Evolutionary conservation across 768 basidiomycete genomes (phyloP), one percentile per base, ranked within the genome.

Genomic region (Amanita muscaria): DNA sequence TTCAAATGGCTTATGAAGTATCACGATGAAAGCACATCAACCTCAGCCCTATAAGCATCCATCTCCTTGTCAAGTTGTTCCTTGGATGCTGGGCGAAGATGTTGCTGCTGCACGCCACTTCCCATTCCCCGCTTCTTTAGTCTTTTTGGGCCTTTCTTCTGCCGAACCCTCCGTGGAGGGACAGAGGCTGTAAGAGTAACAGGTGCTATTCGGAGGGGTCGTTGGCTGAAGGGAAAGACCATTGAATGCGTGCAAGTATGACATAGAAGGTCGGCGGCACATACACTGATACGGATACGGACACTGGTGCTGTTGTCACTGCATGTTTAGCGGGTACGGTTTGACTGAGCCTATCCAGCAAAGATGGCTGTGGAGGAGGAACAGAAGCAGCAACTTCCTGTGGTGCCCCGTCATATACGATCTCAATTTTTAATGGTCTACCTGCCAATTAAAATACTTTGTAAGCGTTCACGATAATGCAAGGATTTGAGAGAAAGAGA

Each of bases 31-130:
- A 19, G 48, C 45, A 27, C 56, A 53, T 51, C 62, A 10, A 63
- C 66, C 9, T 60, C 64, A 16, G 83, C 79, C 40, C 73, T 72
- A 51, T 87, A 88, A 39, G 82, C 80, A 45, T 88, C 86, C 81
- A 88, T 87, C 59, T 88, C 85, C 57, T 73, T 69, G 58, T 88
- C 85, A 18, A 88, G 68, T 48, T 87, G 75, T 21, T 71, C 78
- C 5, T 64, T 56, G 0, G 81, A 74, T 11, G 59, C 49, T n/a
- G n/a, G n/a, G n/a, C n/a, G n/a, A 3, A 60, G 46, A 38, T 19
- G 33, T 8, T 12, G 42, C 8, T 19, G 12, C 1, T 36, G 45
- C 2, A 18, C n/a, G n/a, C n/a, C 4, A 38, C 14, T 15, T 31
- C 15, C 45, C 4, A 14, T 37, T 21, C 39, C 4, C 2, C 53